A percentile compares a stretch with the other conserved stretches of the same genome.
Evolutionary conservation across 352 stramenopile genomes (phyloP).

Genomic region (Globisporangium nagaii): DNA sequence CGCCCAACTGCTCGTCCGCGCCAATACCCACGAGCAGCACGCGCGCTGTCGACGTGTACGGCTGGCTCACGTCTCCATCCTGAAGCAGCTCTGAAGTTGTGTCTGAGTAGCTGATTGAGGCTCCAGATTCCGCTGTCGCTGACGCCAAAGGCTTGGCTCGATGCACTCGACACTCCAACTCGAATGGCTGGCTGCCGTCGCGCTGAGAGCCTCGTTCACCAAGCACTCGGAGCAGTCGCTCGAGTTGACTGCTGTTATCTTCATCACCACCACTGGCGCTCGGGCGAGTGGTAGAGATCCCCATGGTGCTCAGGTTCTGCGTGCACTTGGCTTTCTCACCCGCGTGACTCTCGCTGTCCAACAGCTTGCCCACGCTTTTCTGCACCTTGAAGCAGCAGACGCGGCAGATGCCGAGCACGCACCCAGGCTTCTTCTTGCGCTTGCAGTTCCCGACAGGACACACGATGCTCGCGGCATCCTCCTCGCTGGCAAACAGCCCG

Average conservation of each 20-base stretch:
- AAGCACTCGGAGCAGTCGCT: slow-evolving; percentile 17
- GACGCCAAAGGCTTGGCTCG: slow-evolving; percentile 10
- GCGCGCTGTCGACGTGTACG: slow-evolving; percentile 39
- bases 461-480: background rate
- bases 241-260: slow-evolving; percentile 11
- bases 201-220: background rate
- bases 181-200: background rate
- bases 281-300: too few species aligned
- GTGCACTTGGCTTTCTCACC: slow-evolving; percentile 6
- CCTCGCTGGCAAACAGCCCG: slow-evolving; percentile 15
- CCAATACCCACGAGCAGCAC: slow-evolving; percentile 92
- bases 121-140: too few species aligned
- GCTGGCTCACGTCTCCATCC: background rate
- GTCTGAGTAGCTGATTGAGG: too few species aligned
- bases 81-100: too few species aligned
- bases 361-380: slow-evolving; percentile 17
- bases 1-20: slow-evolving; percentile 94
- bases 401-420: slow-evolving; percentile 36
- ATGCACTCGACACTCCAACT: slow-evolving; percentile 25
- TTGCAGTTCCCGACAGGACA: slow-evolving; percentile 36
- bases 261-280: too few species aligned
- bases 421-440: slow-evolving; percentile 40
- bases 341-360: slow-evolving; percentile 3
- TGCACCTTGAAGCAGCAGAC: slow-evolving; percentile 49
- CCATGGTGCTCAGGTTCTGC: slow-evolving; percentile 24